Conservation (phyloP, 2,329 filamentous ascomycete genomes). For the Penicillium vulpinum region DNA sequence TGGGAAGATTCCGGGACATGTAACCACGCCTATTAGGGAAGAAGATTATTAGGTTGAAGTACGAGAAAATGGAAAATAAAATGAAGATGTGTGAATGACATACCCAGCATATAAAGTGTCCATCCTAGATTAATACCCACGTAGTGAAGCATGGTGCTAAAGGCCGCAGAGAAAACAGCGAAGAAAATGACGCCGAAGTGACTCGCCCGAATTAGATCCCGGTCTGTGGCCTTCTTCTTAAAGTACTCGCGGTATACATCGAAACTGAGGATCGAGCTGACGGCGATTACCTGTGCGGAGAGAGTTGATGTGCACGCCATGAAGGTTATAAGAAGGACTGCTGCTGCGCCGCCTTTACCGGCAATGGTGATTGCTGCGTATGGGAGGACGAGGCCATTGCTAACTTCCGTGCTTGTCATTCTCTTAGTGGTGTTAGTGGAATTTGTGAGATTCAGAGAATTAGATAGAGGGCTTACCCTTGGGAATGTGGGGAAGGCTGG, state of each 20-base stretch:
- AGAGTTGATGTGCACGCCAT: slow-evolving; percentile 51
- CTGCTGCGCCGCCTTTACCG: slow-evolving; percentile 42
- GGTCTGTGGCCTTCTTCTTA: slow-evolving; percentile 48
- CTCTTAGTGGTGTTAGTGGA: slow-evolving; percentile 17
- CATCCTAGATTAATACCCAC: slow-evolving; percentile 56
- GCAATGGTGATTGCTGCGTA: slow-evolving; percentile 43
- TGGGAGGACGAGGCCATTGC: slow-evolving; percentile 39
- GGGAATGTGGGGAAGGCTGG: slow-evolving; percentile 58
- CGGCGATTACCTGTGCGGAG: slow-evolving; percentile 55
- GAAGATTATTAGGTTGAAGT: background rate
- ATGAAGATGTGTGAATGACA: background rate
- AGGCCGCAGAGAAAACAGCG: slow-evolving; percentile 52
- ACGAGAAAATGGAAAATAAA: too few species aligned
- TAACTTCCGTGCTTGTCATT: slow-evolving; percentile 42
- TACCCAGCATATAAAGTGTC: slow-evolving; percentile 56
- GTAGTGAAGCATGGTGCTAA: slow-evolving; percentile 56
- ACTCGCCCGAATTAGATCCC: slow-evolving; percentile 53
- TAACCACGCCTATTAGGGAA: slow-evolving; percentile 47
- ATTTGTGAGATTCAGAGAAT: background rate
- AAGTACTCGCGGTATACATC: slow-evolving; percentile 56
- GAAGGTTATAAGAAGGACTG: slow-evolving; percentile 41
- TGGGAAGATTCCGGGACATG: slow-evolving; percentile 56
- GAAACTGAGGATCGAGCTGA: slow-evolving; percentile 56
- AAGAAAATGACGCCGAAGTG: slow-evolving; percentile 57
- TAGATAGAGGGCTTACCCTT: slow-evolving; percentile 28